Conservation (phyloP, 257 asterid genomes). For the Primulina huaijiensis region DNA sequence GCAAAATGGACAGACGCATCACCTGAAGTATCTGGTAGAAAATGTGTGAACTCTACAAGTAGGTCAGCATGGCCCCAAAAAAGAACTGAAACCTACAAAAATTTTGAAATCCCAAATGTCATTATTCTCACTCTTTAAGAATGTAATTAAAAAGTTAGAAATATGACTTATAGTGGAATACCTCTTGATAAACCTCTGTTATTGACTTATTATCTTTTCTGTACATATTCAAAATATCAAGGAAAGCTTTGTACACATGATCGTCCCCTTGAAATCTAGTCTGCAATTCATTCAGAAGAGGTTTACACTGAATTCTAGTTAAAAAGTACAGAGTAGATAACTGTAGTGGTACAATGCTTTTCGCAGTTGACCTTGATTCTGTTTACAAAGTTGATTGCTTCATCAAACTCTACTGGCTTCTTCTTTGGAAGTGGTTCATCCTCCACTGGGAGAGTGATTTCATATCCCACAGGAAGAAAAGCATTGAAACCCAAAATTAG, state of each 20-base stretch:
- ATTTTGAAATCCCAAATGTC: conserved; percentile 21
- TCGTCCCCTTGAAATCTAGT: conserved; percentile 80
- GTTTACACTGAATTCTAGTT: not conserved
- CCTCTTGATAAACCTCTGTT: conserved; percentile 83
- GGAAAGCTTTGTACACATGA: conserved; percentile 83
- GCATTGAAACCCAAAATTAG: conserved; percentile 56
- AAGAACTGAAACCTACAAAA: conserved; percentile 79
- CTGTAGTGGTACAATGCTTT: conserved; percentile 7
- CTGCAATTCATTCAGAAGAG: conserved; percentile 42
- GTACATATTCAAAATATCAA: conserved; percentile 83
- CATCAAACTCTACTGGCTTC: conserved; percentile 80
- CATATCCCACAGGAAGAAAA: conserved; percentile 51
- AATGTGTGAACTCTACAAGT: conserved; percentile 89
- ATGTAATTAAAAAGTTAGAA: conserved; percentile 19
- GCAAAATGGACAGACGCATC: conserved; percentile 46
- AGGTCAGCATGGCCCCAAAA: conserved; percentile 78
- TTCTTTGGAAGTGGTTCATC: conserved; percentile 24
- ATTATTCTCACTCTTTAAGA: conserved; percentile 8
- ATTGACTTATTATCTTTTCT: conserved; percentile 66
- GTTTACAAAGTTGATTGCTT: conserved; percentile 61
- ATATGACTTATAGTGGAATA: conserved; percentile 27
- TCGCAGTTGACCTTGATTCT: conserved; percentile 46
- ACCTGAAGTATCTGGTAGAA: conserved; percentile 75
- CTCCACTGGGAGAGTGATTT: conserved; percentile 35
- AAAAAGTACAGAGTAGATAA: not conserved